These are phyloP conservation scores for Ceratopteris richardii DNA, from an alignment of 75 land plant species.

Conservation along the genomic window DNA sequence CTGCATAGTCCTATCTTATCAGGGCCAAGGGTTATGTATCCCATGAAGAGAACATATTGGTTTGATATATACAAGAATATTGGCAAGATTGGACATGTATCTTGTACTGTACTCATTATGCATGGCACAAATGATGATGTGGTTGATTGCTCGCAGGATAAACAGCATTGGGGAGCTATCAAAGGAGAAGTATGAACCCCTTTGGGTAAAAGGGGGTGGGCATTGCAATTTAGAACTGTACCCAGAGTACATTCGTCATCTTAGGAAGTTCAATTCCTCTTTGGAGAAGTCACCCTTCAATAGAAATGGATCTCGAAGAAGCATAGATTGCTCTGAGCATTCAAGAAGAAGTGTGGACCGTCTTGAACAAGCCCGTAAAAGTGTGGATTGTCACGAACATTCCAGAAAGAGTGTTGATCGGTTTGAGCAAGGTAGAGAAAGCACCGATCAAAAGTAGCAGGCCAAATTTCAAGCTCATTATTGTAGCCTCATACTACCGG, in stretches of 20 bases:
- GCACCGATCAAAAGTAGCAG: constrained; percentile 28
- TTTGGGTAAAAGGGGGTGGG: constrained; percentile 86
- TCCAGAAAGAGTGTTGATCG: constrained; percentile 30
- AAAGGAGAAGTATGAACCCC: constrained; percentile 79
- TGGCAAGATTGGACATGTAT: constrained; percentile 45
- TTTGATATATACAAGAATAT: constrained; percentile 77
- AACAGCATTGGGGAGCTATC: constrained; percentile 72
- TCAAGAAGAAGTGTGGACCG: constrained; percentile 42
- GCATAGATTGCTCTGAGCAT: constrained; percentile 24
- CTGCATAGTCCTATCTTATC: constrained; percentile 73
- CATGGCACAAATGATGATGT: constrained; percentile 88
- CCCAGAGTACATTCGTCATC: constrained; percentile 76
- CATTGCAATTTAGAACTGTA: constrained; percentile 88
- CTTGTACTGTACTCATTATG: constrained; percentile 51
- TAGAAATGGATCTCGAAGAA: constrained; percentile 19
- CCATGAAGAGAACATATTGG: constrained; percentile 73
- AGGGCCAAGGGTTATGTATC: constrained; percentile 67
- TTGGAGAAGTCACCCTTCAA: constrained; percentile 38
- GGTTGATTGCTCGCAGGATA: constrained; percentile 80
- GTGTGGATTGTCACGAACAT: constrained; percentile 48
- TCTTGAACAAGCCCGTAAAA: constrained; percentile 45
- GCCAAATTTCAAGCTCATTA: too few relatives aligned
- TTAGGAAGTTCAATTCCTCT: constrained; percentile 61
- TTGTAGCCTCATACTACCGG: too few relatives aligned
- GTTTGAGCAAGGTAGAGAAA: constrained; percentile 44